Evolutionary conservation across 1,284 basidiomycete genomes (phyloP), one percentile per base, ranked within the genome.

Genomic region (Pterulicium gracile): DNA sequence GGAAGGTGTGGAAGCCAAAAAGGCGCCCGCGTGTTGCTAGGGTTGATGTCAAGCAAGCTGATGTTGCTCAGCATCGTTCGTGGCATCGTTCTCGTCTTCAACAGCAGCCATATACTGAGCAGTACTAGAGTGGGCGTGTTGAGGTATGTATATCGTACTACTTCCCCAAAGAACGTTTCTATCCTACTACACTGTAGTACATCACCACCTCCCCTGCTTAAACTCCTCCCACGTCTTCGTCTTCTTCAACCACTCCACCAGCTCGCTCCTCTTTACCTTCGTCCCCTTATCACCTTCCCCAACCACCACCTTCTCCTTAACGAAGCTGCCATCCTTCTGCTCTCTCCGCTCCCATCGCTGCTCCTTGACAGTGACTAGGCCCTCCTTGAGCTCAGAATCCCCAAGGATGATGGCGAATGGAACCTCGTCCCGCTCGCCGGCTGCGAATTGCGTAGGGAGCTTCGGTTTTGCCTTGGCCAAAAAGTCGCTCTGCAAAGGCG

Each of bases 381-480:
- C 92, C 44, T 77, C 73, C 56, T 80, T 81, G 50, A 94, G 70
- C 68, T 98, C 95, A 51, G 87, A 84, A 1, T 79, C 81, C 4
- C 92, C 95, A 19, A 98, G 68, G 52, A 98, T 88, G 49, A 97
- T 77, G 1, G 89, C 93, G 61, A 89, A 95, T 2, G 91, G 92
- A 27, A 90, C 88, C 54, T 88, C 82, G 57, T 98, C 94, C 59
- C 73, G 81, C 66, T 96, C 95, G n/a, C 90, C 88, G 2, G 85
- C 81, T 15, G 85, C 84, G 60, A 96, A 98, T 61, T 98, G 95
- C 5, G 79, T 72, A 1, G 72, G 69, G 27, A 92, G 69, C 63
- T 98, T 98, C 1, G 93, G 92, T 61, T 94, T 95, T 51, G 72
- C 77, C 66, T 98, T 98, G 57, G 92, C 89, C 59, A 93, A 70